Conservation (phyloP, 208 protist species). For the Tritrichomonas foetus region DNA sequence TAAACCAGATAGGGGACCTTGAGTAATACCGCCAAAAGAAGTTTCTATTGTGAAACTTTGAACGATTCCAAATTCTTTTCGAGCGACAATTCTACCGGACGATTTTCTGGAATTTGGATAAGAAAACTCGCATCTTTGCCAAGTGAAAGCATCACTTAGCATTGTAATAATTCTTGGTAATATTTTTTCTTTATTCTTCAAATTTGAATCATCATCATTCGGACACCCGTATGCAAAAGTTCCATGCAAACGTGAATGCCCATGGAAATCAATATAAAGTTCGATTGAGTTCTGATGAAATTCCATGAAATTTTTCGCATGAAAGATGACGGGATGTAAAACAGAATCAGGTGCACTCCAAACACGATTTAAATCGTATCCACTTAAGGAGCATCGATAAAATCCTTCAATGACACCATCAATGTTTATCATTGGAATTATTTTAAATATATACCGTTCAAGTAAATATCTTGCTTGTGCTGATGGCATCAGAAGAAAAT, state of each 20-base stretch:
- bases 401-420: slow-evolving; percentile 94
- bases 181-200: background rate
- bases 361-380: slow-evolving; percentile 86
- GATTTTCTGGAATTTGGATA: background rate
- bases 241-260: background rate
- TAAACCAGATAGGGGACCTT: background rate
- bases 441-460: background rate
- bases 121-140: background rate
- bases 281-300: background rate
- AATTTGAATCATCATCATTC: background rate
- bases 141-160: background rate
- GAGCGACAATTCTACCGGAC: background rate
- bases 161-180: background rate
- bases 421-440: slow-evolving; percentile 86
- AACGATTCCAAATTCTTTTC: background rate
- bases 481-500: background rate
- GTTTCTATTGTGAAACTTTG: background rate
- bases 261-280: slow-evolving; percentile 2
- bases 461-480: background rate
- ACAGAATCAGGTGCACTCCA: slow-evolving; percentile 60
- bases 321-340: slow-evolving; percentile 50
- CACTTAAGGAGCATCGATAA: slow-evolving; percentile 82
- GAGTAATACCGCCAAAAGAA: background rate
- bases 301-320: background rate
- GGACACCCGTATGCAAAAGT: slow-evolving; percentile 7